These are phyloP conservation scores for Urostyla sp. DNA, from an alignment of 73 alveolate species.

Conservation along the genomic window DNA sequence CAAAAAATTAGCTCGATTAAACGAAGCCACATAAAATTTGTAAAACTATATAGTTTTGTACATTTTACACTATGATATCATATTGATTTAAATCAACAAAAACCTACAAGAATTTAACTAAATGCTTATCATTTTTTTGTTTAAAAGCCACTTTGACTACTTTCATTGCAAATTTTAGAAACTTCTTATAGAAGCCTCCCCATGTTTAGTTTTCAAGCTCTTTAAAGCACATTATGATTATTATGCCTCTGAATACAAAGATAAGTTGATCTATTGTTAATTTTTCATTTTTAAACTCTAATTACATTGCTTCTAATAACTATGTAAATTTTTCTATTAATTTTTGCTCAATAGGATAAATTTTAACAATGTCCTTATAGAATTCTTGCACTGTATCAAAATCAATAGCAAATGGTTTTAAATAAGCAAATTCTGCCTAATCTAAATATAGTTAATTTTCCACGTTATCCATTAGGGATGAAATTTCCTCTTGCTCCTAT, in stretches of 20 bases:
- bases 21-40: background rate
- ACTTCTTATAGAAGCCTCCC: background rate
- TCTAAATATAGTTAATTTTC: background rate
- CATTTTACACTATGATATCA: background rate
- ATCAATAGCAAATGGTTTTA: background rate
- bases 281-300: background rate
- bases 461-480: background rate
- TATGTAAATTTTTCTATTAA: background rate
- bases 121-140: background rate
- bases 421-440: background rate
- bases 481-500: background rate
- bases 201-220: background rate
- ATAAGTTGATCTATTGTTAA: constrained; percentile 1
- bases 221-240: background rate
- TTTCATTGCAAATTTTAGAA: background rate
- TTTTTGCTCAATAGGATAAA: background rate
- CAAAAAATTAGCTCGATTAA: background rate
- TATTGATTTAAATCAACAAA: background rate
- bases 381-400: constrained; percentile 2
- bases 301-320: background rate
- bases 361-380: background rate
- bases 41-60: background rate
- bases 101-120: background rate
- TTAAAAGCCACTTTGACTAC: background rate
- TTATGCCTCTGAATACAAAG: background rate